phyloP scores from a whole-genome alignment of 768 basidiomycete genomes.

The Clitopilus passeckerianus region DNA sequence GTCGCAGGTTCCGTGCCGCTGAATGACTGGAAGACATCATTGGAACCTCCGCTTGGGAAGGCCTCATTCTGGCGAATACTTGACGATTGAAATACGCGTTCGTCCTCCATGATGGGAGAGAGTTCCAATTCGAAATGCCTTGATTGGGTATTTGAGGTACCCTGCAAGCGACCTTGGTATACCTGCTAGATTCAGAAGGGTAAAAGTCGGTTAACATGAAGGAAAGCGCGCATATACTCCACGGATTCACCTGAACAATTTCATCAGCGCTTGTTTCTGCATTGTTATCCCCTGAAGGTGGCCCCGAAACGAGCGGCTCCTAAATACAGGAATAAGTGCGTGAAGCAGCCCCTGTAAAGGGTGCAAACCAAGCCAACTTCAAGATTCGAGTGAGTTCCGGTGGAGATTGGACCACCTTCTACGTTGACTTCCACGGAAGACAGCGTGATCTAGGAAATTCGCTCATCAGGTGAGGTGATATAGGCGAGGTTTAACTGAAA shows the following conservation, averaged over 20 bases:
- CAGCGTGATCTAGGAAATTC: background rate
- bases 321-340: background rate
- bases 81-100: conserved; percentile 13
- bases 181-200: background rate
- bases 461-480: background rate
- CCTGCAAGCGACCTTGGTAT: background rate
- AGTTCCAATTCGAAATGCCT: conserved; percentile 24
- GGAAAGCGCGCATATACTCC: background rate
- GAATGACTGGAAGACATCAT: background rate
- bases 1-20: background rate
- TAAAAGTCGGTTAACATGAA: background rate
- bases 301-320: background rate
- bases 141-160: background rate
- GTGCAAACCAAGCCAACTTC: background rate
- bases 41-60: background rate
- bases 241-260: background rate
- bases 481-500: background rate
- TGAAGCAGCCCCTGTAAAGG: background rate
- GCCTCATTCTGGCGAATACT: background rate
- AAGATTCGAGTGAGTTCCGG: background rate
- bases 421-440: background rate
- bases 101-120: conserved; percentile 32
- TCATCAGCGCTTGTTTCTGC: background rate
- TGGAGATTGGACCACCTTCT: background rate
- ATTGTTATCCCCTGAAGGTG: background rate